A percentile compares a stretch with the other conserved stretches of the same genome.
These are phyloP conservation scores for Exophiala dermatitidis DNA, from an alignment of 2,329 filamentous ascomycete species.

Conservation along the genomic window DNA sequence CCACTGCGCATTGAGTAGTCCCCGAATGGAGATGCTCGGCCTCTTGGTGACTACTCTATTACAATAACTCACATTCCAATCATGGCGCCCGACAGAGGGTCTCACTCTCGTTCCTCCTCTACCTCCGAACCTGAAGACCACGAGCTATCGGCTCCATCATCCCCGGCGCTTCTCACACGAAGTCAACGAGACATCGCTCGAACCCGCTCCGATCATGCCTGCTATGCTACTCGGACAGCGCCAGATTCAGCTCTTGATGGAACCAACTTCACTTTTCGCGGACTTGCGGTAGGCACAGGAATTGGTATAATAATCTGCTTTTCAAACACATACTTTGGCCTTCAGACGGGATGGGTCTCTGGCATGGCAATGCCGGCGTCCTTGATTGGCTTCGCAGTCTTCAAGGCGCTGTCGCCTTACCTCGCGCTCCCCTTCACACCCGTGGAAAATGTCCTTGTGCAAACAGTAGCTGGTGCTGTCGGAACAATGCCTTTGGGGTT, in stretches of 20 bases:
- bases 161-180: neutral
- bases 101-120: slow-evolving; percentile 7
- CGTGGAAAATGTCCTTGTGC: slow-evolving; percentile 92
- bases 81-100: slow-evolving; percentile 26
- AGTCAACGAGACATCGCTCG: slow-evolving; percentile 7
- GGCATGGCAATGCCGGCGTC: slow-evolving; percentile 97
- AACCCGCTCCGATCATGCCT: slow-evolving; percentile 20
- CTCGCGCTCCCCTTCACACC: slow-evolving; percentile 79
- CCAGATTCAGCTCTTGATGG: slow-evolving; percentile 36
- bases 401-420: slow-evolving; percentile 67
- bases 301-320: slow-evolving; percentile 92
- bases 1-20: neutral
- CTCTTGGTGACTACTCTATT: neutral
- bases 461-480: slow-evolving; percentile 90
- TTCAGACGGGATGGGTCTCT: slow-evolving; percentile 77
- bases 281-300: slow-evolving; percentile 67
- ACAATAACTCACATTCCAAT: neutral
- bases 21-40: neutral
- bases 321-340: slow-evolving; percentile 97
- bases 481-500: slow-evolving; percentile 95
- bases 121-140: slow-evolving; percentile 13
- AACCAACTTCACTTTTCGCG: slow-evolving; percentile 76
- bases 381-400: slow-evolving; percentile 88
- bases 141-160: slow-evolving; percentile 11
- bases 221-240: slow-evolving; percentile 15